A percentile compares a stretch with the other conserved stretches of the same genome.
These are phyloP conservation scores for Akanthomyces lecanii DNA, from an alignment of 2,329 filamentous ascomycete genomes.

Conservation along the genomic window DNA sequence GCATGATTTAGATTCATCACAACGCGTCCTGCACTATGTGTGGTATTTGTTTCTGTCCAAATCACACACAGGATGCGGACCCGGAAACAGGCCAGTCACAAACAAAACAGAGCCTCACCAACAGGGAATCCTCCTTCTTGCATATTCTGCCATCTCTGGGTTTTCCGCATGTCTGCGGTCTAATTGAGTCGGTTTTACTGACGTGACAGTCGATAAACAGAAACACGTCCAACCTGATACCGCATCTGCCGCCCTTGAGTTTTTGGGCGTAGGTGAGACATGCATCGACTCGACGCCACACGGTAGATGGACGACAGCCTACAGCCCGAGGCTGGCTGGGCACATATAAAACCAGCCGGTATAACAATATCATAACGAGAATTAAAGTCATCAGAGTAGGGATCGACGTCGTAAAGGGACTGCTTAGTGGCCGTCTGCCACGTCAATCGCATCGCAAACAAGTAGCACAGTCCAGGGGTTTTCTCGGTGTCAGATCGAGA, in stretches of 20 bases:
- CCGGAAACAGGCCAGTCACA: not conserved
- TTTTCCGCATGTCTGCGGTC: not conserved
- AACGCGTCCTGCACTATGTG: not conserved
- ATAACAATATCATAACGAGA: not conserved
- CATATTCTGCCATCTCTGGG: too few relatives aligned
- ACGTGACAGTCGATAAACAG: not conserved
- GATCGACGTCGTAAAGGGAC: not conserved
- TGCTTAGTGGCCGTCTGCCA: not conserved
- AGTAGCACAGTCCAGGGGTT: not conserved
- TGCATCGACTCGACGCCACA: constrained; percentile 11
- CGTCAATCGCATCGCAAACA: constrained; percentile 1
- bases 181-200: not conserved
- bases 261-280: constrained; percentile 6
- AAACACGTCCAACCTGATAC: not conserved
- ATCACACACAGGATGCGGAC: not conserved
- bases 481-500: constrained; percentile 5
- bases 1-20: not conserved
- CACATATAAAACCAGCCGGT: not conserved
- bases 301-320: not conserved
- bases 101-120: not conserved
- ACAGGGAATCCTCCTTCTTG: not conserved
- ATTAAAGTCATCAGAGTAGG: not conserved
- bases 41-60: not conserved
- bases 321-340: not conserved
- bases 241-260: not conserved